Conservation (phyloP, 2,329 filamentous ascomycete species). For the Emmonsia crescens region DNA sequence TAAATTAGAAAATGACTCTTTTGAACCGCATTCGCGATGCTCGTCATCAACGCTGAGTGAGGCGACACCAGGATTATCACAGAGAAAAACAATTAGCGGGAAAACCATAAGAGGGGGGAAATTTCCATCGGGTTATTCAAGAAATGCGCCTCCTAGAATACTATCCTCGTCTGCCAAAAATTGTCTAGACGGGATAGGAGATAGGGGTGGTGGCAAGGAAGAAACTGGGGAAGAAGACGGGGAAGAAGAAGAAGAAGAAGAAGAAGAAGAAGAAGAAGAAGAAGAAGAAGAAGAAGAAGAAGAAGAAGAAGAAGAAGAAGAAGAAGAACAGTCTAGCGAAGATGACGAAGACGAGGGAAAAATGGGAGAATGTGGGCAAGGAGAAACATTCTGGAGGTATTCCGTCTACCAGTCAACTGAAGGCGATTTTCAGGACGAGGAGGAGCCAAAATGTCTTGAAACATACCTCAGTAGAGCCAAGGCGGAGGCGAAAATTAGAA, state of each 20-base stretch:
- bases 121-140: background rate
- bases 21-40: background rate
- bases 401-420: slow-evolving; percentile 5
- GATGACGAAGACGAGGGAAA: background rate
- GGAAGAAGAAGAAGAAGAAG: background rate
- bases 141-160: background rate
- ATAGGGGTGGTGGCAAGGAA: background rate
- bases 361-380: background rate
- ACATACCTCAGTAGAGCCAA: slow-evolving; percentile 5
- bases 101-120: background rate
- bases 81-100: background rate
- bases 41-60: background rate
- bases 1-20: background rate
- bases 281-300: background rate
- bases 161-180: background rate
- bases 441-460: background rate
- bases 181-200: background rate
- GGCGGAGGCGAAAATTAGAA: slow-evolving; percentile 6
- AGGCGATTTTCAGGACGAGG: background rate
- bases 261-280: background rate
- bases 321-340: background rate
- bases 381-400: slow-evolving; percentile 8
- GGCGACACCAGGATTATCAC: background rate
- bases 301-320: background rate
- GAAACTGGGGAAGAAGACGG: background rate